Evolutionary conservation across 176 grass and related monocot genomes (phyloP).

Genomic region (Pontederia paniculata): DNA sequence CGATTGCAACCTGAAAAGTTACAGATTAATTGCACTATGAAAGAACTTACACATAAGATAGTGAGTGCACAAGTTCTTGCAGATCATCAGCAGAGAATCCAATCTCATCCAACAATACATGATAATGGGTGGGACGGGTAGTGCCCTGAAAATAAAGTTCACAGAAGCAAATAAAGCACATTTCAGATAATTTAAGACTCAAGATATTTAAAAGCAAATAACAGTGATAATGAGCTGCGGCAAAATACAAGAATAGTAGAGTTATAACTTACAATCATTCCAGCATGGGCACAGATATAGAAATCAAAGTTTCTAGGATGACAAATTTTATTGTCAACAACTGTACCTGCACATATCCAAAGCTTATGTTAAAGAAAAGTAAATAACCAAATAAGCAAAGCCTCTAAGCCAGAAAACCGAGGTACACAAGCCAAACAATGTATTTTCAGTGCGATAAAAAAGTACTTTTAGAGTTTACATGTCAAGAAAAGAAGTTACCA

Average conservation of each 20-base stretch:
- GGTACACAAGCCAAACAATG: too few relatives aligned
- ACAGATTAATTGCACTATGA: not conserved
- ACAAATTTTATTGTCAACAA: constrained; percentile 72
- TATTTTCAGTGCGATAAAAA: not conserved
- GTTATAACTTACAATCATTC: constrained; percentile 63
- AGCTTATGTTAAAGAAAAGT: too few relatives aligned
- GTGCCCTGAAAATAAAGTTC: constrained; percentile 44
- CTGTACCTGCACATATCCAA: constrained; percentile 40
- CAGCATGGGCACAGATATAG: constrained; percentile 86
- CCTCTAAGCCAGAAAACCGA: too few relatives aligned
- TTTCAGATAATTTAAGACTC: too few relatives aligned
- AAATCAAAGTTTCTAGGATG: constrained; percentile 91
- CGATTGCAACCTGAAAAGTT: not conserved
- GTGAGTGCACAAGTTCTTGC: constrained; percentile 75
- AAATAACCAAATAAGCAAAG: too few relatives aligned
- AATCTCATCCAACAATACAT: constrained; percentile 82
- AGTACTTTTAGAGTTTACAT: not conserved
- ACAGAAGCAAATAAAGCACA: not conserved
- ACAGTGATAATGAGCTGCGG: not conserved
- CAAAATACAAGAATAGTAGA: too few relatives aligned
- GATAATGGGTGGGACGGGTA: constrained; percentile 76
- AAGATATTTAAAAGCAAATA: not conserved
- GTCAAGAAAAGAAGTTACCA: constrained; percentile 27
- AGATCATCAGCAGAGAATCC: constrained; percentile 62
- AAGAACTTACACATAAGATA: constrained; percentile 75